Base-by-base conservation (phyloP, 2,329 filamentous ascomycete species). In the Aspergillus sp. region DNA sequence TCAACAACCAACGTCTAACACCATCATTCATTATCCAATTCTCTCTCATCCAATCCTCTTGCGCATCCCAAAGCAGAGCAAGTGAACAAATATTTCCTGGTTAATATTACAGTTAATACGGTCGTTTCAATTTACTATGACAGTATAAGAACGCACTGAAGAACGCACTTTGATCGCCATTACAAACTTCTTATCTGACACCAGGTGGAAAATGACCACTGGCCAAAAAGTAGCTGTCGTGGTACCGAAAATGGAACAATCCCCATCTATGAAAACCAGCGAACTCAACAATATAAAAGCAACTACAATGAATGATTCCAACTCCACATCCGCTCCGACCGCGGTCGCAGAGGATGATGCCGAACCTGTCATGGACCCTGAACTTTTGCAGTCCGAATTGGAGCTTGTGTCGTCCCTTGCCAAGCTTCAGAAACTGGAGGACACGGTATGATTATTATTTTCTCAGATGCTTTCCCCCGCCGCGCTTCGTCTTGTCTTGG, bases 341-440 rank as follows among this genome's bases (percentile, higher is more conserved):
- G 13, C 36, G 9, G 48, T 17, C 8, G 38, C 26, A 7, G 55
- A 54, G 15, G 44, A 39, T 3, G 34, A 52, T n/a, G 30, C 34
- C 11, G 36, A 57, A 38, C 43, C 48, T 13, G 13, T 30, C n/a
- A 18, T 58, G 30, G 30, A 22, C 41, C 49, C 50, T 48, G 58
- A 64, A 13, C 55, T 57, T 47, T 70, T 69, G 60, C 66, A 71
- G 13, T 71, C 72, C 12, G 75, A 77, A 53, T 62, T 71, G 22
- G 71, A 74, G 53, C 66, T 77, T 6, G 71, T 77, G 11, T 70
- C 72, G 13, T 77, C 75, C 26, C 65, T 77, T 45, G 67, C 71
- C 12, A 75, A 74, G 48, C 65, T 77, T 3, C 75, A 77, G 57
- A 68, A 76, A 55, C 59, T 77, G 24, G 75, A 77, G 53, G 57